Evolutionary conservation across 2,329 filamentous ascomycete species (phyloP).

Genomic region (Colletotrichum acutatum): DNA sequence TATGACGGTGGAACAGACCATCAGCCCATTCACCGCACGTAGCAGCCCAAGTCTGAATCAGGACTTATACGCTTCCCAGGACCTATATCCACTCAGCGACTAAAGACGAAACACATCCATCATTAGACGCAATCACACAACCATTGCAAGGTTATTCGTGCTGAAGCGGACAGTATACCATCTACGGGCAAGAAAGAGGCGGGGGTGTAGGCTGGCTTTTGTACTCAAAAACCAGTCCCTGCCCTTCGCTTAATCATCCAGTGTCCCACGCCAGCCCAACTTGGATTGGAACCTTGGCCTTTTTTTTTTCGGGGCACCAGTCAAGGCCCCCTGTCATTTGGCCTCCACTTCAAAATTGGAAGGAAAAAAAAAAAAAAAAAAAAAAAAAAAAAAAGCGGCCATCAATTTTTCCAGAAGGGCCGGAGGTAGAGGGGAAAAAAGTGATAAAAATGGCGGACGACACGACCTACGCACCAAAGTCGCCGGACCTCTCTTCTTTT

Average conservation of each 20-base stretch:
- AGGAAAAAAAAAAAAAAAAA: too few relatives aligned
- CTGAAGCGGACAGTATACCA: neutral
- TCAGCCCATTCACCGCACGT: constrained; percentile 11
- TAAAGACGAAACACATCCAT: neutral
- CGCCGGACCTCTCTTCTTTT: constrained; percentile 69
- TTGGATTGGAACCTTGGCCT: constrained; percentile 4
- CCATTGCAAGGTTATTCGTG: neutral
- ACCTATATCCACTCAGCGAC: neutral
- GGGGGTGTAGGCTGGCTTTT: constrained; percentile 14
- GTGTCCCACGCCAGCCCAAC: constrained; percentile 14
- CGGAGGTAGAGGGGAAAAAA: constrained; percentile 7
- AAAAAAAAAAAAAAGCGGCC: constrained; percentile 25
- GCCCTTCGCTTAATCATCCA: constrained; percentile 33
- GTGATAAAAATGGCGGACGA: constrained; percentile 57
- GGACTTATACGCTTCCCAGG: neutral
- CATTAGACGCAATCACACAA: neutral
- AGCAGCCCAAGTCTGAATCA: constrained; percentile 9
- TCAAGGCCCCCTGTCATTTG: constrained; percentile 24
- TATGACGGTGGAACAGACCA: constrained; percentile 15
- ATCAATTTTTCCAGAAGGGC: constrained; percentile 28
- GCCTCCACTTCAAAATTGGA: constrained; percentile 7
- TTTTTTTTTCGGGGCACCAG: neutral
- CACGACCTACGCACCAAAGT: constrained; percentile 66
- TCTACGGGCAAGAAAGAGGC: neutral
- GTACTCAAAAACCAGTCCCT: constrained; percentile 19